Evolutionary conservation across 2,329 filamentous ascomycete species (phyloP).

Genomic region (Hypoxylon sp.): DNA sequence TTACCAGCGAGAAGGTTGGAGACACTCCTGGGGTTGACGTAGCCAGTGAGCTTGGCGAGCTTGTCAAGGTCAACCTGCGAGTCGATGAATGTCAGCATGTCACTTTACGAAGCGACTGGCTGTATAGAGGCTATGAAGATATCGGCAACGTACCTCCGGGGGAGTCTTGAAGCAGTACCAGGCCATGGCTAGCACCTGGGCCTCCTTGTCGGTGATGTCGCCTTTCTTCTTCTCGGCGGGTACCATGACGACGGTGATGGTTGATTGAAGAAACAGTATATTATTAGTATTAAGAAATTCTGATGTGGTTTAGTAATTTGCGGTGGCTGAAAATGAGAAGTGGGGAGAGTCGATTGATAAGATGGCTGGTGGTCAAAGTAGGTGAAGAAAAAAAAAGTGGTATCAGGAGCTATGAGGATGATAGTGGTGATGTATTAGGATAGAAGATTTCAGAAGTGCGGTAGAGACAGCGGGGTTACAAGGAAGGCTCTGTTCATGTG

Average conservation of each 20-base stretch:
- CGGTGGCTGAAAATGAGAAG: neutral
- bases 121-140: neutral
- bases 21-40: constrained; percentile 38
- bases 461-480: neutral
- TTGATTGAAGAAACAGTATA: neutral
- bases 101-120: neutral
- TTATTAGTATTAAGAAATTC: neutral
- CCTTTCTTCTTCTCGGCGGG: constrained; percentile 25
- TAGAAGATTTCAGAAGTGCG: neutral
- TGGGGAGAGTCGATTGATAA: neutral
- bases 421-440: neutral
- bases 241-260: constrained; percentile 25
- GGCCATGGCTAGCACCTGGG: constrained; percentile 34
- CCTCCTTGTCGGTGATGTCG: constrained; percentile 43
- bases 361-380: neutral
- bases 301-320: neutral
- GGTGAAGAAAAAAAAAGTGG: neutral
- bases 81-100: constrained; percentile 14
- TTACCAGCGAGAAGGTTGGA: constrained; percentile 41
- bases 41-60: constrained; percentile 43
- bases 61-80: constrained; percentile 43
- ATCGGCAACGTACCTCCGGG: constrained; percentile 38
- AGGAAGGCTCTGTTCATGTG: neutral
- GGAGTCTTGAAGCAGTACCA: constrained; percentile 41
- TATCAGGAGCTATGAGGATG: neutral